These are phyloP conservation scores for Albifimbria verrucaria DNA, from an alignment of 2,329 filamentous ascomycete species.

Conservation along the genomic window DNA sequence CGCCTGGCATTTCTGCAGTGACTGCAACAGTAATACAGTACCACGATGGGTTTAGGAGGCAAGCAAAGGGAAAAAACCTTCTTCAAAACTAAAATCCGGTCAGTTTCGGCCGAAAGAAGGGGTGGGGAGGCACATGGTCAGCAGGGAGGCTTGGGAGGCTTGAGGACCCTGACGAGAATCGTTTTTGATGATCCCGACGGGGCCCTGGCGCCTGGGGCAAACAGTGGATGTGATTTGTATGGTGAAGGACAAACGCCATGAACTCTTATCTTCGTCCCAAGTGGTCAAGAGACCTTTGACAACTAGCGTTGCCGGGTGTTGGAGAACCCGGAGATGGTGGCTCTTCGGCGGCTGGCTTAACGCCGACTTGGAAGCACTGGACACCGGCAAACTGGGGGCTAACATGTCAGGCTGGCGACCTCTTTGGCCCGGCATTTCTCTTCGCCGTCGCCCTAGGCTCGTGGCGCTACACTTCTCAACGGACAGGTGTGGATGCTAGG, in stretches of 20 bases:
- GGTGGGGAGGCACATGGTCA: neutral
- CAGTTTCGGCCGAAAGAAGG: neutral
- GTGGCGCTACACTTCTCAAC: constrained; percentile 15
- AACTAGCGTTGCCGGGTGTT: neutral
- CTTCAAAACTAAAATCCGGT: neutral
- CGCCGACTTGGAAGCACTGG: constrained; percentile 11
- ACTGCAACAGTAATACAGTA: too few relatives aligned
- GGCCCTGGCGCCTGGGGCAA: too few relatives aligned
- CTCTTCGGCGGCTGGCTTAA: constrained; percentile 13
- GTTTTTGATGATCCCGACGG: too few relatives aligned
- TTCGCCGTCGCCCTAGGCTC: neutral
- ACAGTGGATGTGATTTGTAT: too few relatives aligned
- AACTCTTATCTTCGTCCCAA: too few relatives aligned
- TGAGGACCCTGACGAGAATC: neutral
- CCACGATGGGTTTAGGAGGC: too few relatives aligned
- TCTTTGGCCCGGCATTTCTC: neutral
- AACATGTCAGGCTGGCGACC: neutral
- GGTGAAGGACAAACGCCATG: too few relatives aligned
- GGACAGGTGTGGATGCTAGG: constrained; percentile 13
- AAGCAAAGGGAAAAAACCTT: too few relatives aligned
- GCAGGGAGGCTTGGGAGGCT: neutral
- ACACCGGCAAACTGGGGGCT: neutral
- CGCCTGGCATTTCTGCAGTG: too few relatives aligned
- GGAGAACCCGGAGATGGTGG: constrained; percentile 6
- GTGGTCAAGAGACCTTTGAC: too few relatives aligned